These are phyloP conservation scores for Chlorella vulgaris DNA, from an alignment of 139 green algal species.

Conservation along the genomic window DNA sequence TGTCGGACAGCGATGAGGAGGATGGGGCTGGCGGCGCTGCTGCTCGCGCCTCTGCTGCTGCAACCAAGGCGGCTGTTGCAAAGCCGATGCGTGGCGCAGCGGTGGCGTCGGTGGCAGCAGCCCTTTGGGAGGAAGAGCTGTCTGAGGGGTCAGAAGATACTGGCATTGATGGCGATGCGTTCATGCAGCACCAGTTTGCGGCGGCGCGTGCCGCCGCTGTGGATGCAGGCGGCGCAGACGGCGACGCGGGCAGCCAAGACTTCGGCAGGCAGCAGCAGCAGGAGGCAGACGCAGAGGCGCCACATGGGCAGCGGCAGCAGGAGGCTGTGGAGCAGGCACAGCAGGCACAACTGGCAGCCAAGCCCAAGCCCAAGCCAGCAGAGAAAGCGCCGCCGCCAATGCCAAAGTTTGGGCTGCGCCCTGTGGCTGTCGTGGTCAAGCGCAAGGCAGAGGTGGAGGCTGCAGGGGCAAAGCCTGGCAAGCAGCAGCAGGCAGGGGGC, in stretches of 20 bases:
- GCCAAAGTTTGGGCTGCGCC: conserved; percentile 33
- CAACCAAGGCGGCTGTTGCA: neutral
- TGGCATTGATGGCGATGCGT: conserved; percentile 4
- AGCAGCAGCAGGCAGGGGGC: conserved; percentile 19
- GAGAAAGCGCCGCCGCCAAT: conserved; percentile 9
- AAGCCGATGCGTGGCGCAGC: neutral
- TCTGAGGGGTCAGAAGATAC: conserved; percentile 14
- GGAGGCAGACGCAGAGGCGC: neutral
- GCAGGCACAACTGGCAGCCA: neutral
- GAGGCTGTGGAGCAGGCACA: neutral
- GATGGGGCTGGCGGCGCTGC: neutral
- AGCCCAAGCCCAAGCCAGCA: conserved; percentile 1
- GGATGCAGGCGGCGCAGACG: neutral
- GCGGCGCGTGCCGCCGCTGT: conserved; percentile 5
- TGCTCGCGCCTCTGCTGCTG: neutral
- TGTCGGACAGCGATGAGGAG: conserved; percentile 43
- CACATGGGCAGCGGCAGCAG: neutral
- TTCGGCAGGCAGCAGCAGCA: neutral
- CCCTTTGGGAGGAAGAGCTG: conserved; percentile 33
- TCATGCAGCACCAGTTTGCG: conserved; percentile 32
- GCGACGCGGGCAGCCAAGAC: neutral
- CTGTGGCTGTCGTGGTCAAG: conserved; percentile 40
- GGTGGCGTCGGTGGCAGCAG: conserved; percentile 15
- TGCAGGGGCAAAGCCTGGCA: conserved; percentile 2
- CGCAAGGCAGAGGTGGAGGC: conserved; percentile 17